Evolutionary conservation across 495 filamentous ascomycete species (phyloP).

Genomic region (Xylaria cubensis): DNA sequence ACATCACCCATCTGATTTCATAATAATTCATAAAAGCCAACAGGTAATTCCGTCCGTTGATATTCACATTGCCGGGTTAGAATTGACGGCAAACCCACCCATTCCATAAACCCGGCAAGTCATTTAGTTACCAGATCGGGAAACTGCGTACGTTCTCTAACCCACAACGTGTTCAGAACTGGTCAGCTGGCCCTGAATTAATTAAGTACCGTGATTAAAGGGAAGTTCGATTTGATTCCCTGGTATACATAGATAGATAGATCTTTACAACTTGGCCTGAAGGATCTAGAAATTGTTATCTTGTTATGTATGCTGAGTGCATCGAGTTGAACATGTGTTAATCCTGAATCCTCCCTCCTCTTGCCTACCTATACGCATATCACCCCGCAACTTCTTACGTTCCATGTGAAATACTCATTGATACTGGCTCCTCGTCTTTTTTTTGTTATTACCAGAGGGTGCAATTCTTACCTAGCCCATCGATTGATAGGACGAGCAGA

Average conservation of each 20-base stretch:
- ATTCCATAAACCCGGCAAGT: slow-evolving; percentile 1
- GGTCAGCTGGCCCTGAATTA: slow-evolving; percentile 7
- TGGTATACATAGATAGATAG: not conserved
- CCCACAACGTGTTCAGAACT: slow-evolving; percentile 23
- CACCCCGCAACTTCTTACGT: not conserved
- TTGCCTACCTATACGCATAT: not conserved
- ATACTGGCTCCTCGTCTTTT: too few relatives aligned
- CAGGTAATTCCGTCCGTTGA: not conserved
- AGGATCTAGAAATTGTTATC: not conserved
- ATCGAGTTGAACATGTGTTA: not conserved
- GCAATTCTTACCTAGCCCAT: not conserved
- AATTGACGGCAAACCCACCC: not conserved
- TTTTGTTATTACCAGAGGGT: too few relatives aligned
- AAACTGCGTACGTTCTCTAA: not conserved
- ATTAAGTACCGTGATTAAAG: not conserved
- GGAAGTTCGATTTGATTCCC: not conserved
- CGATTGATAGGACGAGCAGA: not conserved
- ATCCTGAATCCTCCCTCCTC: not conserved
- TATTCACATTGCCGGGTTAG: not conserved
- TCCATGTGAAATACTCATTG: not conserved
- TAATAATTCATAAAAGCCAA: not conserved
- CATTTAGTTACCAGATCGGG: not conserved
- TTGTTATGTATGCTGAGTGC: not conserved
- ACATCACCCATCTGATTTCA: not conserved
- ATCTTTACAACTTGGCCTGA: too few relatives aligned